Percentiles rank a stretch among this genome's conserved stretches.
These are phyloP conservation scores for Fraxinus platypoda DNA, from an alignment of 305 asterid species.

Conservation along the genomic window DNA sequence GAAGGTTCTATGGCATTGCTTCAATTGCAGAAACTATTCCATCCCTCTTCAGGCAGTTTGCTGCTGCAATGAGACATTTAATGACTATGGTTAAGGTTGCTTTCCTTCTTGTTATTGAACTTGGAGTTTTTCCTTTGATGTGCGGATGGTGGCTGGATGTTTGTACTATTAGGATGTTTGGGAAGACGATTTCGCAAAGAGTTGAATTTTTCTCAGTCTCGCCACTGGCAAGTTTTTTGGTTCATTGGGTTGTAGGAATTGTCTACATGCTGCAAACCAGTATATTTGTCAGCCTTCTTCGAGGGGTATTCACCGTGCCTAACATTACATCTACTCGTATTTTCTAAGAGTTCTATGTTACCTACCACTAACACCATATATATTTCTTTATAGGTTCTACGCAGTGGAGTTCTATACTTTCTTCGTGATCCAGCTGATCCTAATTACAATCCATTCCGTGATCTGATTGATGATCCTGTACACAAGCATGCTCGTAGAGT, in stretches of 20 bases:
- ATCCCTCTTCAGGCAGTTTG: constrained; percentile 85
- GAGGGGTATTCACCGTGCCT: constrained; percentile 65
- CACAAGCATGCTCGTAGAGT: constrained; percentile 99
- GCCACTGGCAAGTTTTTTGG: constrained; percentile 90
- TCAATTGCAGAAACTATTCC: constrained; percentile 92
- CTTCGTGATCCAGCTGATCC: constrained; percentile 99
- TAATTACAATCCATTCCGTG: constrained; percentile 96
- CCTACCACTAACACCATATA: constrained; percentile 4
- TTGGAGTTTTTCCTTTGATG: constrained; percentile 94
- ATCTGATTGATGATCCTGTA: constrained; percentile 96
- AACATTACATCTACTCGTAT: not conserved
- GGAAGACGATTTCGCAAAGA: constrained; percentile 85
- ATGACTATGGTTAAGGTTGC: constrained; percentile 99
- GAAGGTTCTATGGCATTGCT: constrained; percentile 94
- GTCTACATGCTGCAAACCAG: constrained; percentile 96
- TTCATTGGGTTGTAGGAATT: constrained; percentile 98
- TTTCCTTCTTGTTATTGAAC: constrained; percentile 93
- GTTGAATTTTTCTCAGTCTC: constrained; percentile 92
- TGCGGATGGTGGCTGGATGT: constrained; percentile 99
- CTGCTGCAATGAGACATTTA: constrained; percentile 92
- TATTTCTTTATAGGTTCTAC: constrained; percentile 63
- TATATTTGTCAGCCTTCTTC: constrained; percentile 98
- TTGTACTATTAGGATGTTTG: constrained; percentile 93
- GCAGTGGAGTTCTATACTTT: constrained; percentile 89
- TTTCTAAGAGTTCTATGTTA: not conserved